Evolutionary conservation across 495 filamentous ascomycete species (phyloP).

Genomic region (Penicillium diatomitis): DNA sequence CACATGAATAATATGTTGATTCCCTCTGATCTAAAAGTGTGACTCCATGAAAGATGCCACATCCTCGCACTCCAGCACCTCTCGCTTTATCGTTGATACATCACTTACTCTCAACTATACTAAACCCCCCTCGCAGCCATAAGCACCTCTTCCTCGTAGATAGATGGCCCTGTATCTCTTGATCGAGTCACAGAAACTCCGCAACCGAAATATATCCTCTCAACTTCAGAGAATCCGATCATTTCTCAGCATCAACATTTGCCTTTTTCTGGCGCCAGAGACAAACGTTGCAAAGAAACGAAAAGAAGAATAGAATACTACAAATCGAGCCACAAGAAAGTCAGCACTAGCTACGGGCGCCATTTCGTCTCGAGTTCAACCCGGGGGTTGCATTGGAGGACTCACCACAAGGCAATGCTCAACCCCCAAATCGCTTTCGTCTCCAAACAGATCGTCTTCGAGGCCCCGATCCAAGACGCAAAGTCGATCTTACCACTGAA

Average conservation of each 20-base stretch:
- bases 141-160: too few relatives aligned
- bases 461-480: constrained; percentile 52
- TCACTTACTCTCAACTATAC: too few relatives aligned
- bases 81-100: too few relatives aligned
- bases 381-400: not conserved
- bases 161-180: too few relatives aligned
- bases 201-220: too few relatives aligned
- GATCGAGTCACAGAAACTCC: too few relatives aligned
- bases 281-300: constrained; percentile 45
- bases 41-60: too few relatives aligned
- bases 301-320: constrained; percentile 65
- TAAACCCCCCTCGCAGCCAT: too few relatives aligned
- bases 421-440: constrained; percentile 88
- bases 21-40: too few relatives aligned
- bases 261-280: constrained; percentile 49
- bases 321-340: not conserved
- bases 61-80: too few relatives aligned
- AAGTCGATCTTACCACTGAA: constrained; percentile 43
- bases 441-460: constrained; percentile 67
- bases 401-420: constrained; percentile 67
- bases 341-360: not conserved
- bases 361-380: not conserved
- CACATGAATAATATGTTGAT: too few relatives aligned
- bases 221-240: not conserved
- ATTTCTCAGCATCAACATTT: constrained; percentile 16